These are phyloP conservation scores for Tuber umbilicatum DNA, from an alignment of 495 filamentous ascomycete genomes.

Conservation along the genomic window DNA sequence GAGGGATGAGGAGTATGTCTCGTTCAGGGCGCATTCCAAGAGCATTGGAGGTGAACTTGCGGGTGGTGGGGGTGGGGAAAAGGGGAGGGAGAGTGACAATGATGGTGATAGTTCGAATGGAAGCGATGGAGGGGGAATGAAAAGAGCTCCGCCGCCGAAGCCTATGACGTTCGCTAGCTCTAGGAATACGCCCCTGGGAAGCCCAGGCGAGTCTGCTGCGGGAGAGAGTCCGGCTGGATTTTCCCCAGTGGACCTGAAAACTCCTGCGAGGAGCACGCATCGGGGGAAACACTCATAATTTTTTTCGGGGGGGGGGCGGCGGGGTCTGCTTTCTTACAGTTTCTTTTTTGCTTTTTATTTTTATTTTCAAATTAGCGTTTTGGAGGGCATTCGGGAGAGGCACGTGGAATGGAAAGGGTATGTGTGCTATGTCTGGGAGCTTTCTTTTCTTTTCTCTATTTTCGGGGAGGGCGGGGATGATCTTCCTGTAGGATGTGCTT, in stretches of 20 bases:
- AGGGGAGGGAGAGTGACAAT: conserved; percentile 4
- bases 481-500: background rate
- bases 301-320: background rate
- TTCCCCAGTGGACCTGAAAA: conserved; percentile 22
- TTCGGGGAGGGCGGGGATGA: background rate
- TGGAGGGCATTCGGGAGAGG: background rate
- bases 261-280: conserved; percentile 7
- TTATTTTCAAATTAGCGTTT: background rate
- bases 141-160: conserved; percentile 14
- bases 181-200: conserved; percentile 11
- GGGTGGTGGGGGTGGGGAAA: background rate
- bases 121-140: conserved; percentile 11
- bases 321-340: background rate
- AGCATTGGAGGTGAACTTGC: background rate
- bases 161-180: conserved; percentile 27
- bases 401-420: background rate
- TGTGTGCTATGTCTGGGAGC: background rate
- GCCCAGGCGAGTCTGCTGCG: conserved; percentile 5
- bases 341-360: background rate
- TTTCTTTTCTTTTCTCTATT: background rate
- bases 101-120: background rate
- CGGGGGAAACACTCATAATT: background rate
- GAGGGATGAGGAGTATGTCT: conserved; percentile 22
- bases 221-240: conserved; percentile 14
- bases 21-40: conserved; percentile 12